A percentile compares a stretch with the other conserved stretches of the same genome.
These are phyloP conservation scores for Phytophthora brassicae DNA, from an alignment of 352 stramenopile genomes.

Conservation along the genomic window DNA sequence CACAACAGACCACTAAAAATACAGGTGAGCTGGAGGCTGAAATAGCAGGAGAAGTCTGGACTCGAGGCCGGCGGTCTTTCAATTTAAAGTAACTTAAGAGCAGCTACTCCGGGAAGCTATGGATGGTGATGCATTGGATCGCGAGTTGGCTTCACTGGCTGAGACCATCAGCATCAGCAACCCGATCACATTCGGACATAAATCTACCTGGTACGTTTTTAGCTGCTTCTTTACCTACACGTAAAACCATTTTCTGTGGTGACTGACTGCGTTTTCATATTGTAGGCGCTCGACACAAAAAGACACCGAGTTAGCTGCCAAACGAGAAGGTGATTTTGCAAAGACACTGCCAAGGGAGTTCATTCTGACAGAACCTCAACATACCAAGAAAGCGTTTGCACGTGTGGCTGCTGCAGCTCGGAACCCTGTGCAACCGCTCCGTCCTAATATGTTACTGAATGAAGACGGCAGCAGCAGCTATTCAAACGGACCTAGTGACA, in stretches of 20 bases:
- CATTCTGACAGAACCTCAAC: slow-evolving; percentile 57
- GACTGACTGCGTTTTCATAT: slow-evolving; percentile 8
- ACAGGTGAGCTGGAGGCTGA: no score
- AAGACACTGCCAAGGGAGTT: slow-evolving; percentile 65
- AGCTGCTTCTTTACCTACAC: background rate
- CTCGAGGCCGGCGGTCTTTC: no score
- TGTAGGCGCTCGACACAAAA: slow-evolving; percentile 56
- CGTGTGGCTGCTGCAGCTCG: slow-evolving; percentile 50
- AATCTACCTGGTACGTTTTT: slow-evolving; percentile 59
- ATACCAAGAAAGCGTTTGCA: slow-evolving; percentile 48
- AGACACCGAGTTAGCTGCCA: slow-evolving; percentile 33
- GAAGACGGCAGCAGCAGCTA: slow-evolving; percentile 39
- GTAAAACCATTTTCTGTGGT: background rate
- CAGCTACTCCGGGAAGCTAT: slow-evolving; percentile 14
- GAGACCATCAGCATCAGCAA: slow-evolving; percentile 81
- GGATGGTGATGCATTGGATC: slow-evolving; percentile 60
- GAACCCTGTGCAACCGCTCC: slow-evolving; percentile 57
- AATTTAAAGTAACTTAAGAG: no score
- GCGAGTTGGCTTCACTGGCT: slow-evolving; percentile 63
- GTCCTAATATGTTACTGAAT: slow-evolving; percentile 34
- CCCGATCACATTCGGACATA: slow-evolving; percentile 73
- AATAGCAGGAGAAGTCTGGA: slow-evolving; percentile 17
- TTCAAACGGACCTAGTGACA: slow-evolving; percentile 12
- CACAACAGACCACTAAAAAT: slow-evolving; percentile 7
- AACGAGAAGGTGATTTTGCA: slow-evolving; percentile 47